Conservation (phyloP, 2,329 filamentous ascomycete species). For the Cordyceps fumosorosea region DNA sequence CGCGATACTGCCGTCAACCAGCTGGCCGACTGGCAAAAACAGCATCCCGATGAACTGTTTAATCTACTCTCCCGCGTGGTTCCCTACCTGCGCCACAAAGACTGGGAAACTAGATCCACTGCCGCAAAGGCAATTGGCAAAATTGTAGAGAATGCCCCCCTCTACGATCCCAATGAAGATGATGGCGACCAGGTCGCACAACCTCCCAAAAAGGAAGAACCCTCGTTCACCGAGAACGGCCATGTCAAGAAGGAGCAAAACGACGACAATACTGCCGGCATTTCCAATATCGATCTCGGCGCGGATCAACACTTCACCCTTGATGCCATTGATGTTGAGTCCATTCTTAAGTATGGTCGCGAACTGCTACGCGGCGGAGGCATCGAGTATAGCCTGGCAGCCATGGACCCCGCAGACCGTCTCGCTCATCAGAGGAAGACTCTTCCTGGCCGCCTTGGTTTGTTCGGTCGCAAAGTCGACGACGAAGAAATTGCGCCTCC, state of each 20-base stretch:
- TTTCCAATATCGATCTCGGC: constrained; percentile 23
- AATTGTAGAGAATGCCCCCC: constrained; percentile 81
- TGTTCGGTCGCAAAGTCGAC: constrained; percentile 77
- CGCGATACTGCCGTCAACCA: constrained; percentile 96
- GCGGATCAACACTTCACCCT: constrained; percentile 63
- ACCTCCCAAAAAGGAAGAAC: constrained; percentile 36
- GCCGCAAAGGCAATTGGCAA: constrained; percentile 91
- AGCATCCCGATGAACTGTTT: constrained; percentile 95
- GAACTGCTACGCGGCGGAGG: constrained; percentile 78
- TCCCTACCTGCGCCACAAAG: constrained; percentile 90
- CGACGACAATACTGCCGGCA: constrained; percentile 30
- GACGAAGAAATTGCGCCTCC: constrained; percentile 65
- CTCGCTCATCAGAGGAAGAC: constrained; percentile 87
- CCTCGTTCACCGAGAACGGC: constrained; percentile 30
- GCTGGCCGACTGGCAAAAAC: constrained; percentile 94
- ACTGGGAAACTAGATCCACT: constrained; percentile 93
- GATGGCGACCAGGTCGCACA: constrained; percentile 56
- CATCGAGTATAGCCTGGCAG: constrained; percentile 77
- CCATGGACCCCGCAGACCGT: constrained; percentile 73
- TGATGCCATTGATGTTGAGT: constrained; percentile 67
- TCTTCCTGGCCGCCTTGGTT: constrained; percentile 70
- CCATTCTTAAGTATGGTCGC: constrained; percentile 77
- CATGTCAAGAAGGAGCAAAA: constrained; percentile 54
- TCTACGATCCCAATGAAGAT: constrained; percentile 80
- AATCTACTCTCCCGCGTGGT: constrained; percentile 89